Evolutionary conservation across 2,329 filamentous ascomycete species (phyloP), one percentile per base, ranked within the genome.

Genomic region (Alternaria incomplexa): DNA sequence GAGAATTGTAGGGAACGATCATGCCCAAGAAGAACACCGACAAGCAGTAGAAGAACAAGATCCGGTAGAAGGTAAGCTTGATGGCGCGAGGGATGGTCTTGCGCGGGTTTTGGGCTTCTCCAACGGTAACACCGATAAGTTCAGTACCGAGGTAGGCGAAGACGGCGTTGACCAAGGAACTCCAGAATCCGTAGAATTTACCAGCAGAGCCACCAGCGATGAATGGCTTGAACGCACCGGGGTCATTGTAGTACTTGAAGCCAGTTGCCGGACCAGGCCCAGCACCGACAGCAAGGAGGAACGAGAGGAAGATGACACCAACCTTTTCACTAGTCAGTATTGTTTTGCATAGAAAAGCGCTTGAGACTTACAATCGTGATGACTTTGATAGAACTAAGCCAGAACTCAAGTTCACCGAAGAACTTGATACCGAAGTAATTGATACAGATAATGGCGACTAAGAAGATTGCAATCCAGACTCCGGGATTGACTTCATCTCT

Each of bases 31-130:
- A 85, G 56, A 95, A 85, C 36, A 93, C 90, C 22, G 87, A 89
- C 62, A 93, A 79, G 72, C 89, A 85, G 83, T 95, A 95, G 84
- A 95, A 95, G 82, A 94, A 83, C 68, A 93, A 81, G 77, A 95
- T 94, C 61, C 92, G 91, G 83, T 88, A 94, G 80, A 94, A 94
- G 69, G 91, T 93, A 53, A 93, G 85, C 77, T 89, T 91, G 83
- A 93, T 93, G 56, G 91, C 91, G 63, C 89, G 88, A 7, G 92
- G 92, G 64, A 95, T 89, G 15, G 89, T 91, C 78, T 87, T 88
- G 75, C 91, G 88, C 1, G 92, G 92, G 81, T 93, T 93, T 81
- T 93, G 90, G 0, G 91, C 91, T 80, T 93, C 91, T 56, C 90
- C 91, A 32, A 93, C 90, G 0, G 91, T 93, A 13, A 93, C 90